These are phyloP conservation scores for Kodamaea fukazawae DNA, from an alignment of 805 yeast species.

Conservation along the genomic window DNA sequence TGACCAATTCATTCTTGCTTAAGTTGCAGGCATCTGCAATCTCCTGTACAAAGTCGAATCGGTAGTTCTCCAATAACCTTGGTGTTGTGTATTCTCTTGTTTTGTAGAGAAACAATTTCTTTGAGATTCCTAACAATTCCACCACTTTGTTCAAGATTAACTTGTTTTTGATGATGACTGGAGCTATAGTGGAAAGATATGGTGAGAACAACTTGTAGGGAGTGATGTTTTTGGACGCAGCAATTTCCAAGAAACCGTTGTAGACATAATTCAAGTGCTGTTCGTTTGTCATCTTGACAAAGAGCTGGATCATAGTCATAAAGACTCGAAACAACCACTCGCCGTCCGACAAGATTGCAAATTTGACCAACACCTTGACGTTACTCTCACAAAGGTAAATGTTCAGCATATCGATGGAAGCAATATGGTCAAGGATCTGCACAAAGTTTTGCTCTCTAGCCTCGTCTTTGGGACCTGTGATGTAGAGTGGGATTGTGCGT, in stretches of 20 bases:
- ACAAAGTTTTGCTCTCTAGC: constrained; percentile 44
- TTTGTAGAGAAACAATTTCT: constrained; percentile 59
- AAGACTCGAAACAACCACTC: constrained; percentile 66
- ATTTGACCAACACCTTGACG: constrained; percentile 58
- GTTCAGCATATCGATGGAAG: constrained; percentile 37
- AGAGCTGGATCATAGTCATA: constrained; percentile 59
- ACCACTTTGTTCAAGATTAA: constrained; percentile 58
- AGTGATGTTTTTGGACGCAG: constrained; percentile 54
- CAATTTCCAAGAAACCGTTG: constrained; percentile 57
- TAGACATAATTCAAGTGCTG: constrained; percentile 69
- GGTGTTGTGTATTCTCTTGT: constrained; percentile 79
- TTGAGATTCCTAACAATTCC: constrained; percentile 61
- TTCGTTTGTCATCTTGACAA: constrained; percentile 57
- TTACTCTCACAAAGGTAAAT: constrained; percentile 54
- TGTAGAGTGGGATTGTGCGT: constrained; percentile 52
- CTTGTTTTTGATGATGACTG: constrained; percentile 59
- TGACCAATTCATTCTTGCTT: constrained; percentile 46
- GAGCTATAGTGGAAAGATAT: constrained; percentile 68
- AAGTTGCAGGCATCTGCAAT: constrained; percentile 54
- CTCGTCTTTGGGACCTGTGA: constrained; percentile 35
- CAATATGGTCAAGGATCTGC: constrained; percentile 40
- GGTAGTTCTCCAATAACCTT: constrained; percentile 62
- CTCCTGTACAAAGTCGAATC: constrained; percentile 58
- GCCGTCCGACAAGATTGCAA: constrained; percentile 61
- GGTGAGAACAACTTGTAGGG: constrained; percentile 83